Evolutionary conservation across 257 asterid species (phyloP), one percentile per base, ranked within the genome.

Genomic region (Coffea canephora): DNA sequence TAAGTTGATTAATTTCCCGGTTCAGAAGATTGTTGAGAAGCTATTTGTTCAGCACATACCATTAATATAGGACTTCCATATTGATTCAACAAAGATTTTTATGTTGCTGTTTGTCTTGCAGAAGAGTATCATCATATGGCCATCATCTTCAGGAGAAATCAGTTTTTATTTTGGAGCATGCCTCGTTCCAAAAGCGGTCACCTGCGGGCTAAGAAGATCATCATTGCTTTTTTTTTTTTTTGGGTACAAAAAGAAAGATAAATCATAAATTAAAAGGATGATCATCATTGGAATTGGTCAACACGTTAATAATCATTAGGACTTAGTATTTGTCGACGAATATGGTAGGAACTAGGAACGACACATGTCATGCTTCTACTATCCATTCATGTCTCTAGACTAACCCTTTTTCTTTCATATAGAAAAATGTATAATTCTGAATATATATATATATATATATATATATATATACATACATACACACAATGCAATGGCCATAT

Each of bases 41-140:
- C 4, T 39, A 39, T 4, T 41, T 25, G 57, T 41, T 39, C 12
- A 61, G 64, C 72, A 76, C 19, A 62, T 23, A 8, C 0, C n/a
- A 76, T 43, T n/a, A 62, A 43, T 16, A 62, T 43, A 57, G 39
- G 57, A 49, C 66, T 73, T 73, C 66, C 65, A 73, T 50, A 74
- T 39, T 39, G 45, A 57, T 36, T 57, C 36, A 11, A 0, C 12
- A 27, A 46, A 76, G 46, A 27, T 23, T n/a, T 25, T 9, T 41
- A 71, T 21, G 75, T 46, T 71, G 75, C 41, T 43, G 31, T 49
- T 69, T 13, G 73, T 69, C 31, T 18, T 39, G 73, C 31, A 16
- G 19, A 68, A 34, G 25, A 36, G 2, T 19, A 69, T 8, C 73
- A 69, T 39, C 73, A 8, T 36, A 18, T 71, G 76, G 61, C 76